phyloP scores from a whole-genome alignment of 139 green algal genomes.

The Coelastrella sp. region DNA sequence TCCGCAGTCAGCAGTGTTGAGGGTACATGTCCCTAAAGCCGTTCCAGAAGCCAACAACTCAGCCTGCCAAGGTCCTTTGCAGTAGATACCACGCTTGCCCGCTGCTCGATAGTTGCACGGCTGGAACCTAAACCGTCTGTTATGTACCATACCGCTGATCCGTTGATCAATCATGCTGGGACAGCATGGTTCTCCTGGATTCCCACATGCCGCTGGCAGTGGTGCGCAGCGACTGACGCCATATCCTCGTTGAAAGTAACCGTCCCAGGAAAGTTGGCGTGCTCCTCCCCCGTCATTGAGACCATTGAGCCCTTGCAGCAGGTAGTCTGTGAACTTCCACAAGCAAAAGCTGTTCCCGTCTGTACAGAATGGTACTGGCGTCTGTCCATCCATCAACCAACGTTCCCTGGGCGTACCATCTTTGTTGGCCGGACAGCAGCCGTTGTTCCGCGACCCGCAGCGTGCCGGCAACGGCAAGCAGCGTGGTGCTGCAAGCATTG shows the following conservation, averaged over 20 bases:
- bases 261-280: slow-evolving; percentile 1
- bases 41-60: slow-evolving; percentile 5
- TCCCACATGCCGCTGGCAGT: slow-evolving; percentile 30
- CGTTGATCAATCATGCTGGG: slow-evolving; percentile 42
- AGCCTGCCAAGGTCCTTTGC: slow-evolving; percentile 13
- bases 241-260: slow-evolving; percentile 43
- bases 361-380: slow-evolving; percentile 38
- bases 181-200: slow-evolving; percentile 42
- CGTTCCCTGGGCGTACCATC: slow-evolving; percentile 4
- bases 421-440: slow-evolving; percentile 45
- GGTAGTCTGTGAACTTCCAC: slow-evolving; percentile 30
- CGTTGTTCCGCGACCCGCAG: slow-evolving; percentile 23
- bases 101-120: slow-evolving; percentile 46
- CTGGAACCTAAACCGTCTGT: slow-evolving; percentile 37
- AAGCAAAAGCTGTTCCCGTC: slow-evolving; percentile 39
- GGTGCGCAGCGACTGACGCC: slow-evolving; percentile 21
- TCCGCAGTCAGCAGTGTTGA: slow-evolving; percentile 37
- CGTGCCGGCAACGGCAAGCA: slow-evolving; percentile 39
- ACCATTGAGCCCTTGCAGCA: background rate
- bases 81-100: slow-evolving; percentile 37
- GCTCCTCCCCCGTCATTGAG: background rate
- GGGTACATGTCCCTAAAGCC: slow-evolving; percentile 14
- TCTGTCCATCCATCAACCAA: slow-evolving; percentile 16
- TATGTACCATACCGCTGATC: slow-evolving; percentile 37
- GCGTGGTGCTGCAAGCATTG: slow-evolving; percentile 39